Base-by-base conservation (phyloP, 2,329 filamentous ascomycete species). In the Colletotrichum simmondsii region DNA sequence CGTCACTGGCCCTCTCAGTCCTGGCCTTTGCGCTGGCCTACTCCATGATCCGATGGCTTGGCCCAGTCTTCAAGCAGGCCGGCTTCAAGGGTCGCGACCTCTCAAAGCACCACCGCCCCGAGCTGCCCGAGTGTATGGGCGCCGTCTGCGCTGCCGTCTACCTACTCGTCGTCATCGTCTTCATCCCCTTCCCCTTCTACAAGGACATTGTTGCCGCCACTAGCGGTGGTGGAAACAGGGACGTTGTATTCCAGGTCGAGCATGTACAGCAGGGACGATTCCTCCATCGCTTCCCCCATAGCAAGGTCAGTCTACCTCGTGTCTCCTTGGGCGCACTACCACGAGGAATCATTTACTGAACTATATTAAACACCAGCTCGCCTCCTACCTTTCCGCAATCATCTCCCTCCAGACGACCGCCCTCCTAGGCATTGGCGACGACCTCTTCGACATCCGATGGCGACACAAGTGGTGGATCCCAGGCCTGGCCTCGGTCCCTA, bases 401-500 rank as follows among this genome's bases (percentile, higher is more conserved):
- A 92, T 98, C 76, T 97, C 96, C 7, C 90, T 99, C 49, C 95
- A 98, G 84, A 94, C 92, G 58, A 95, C 97, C 75, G 93, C 95
- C 61, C 92, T 98, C 71, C 92, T 99, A 42, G 97, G 97, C 67
- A 92, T 99, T 73, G 94, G 95, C 76, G 97, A 99, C 83, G 97
- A 99, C 84, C 90, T 98, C 64, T 98, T 99, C 83, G 97, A 99
- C 83, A 98, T 99, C 79, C 92, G 97, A 80, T 99, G 97, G 97
- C 93, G 97, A 66, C 96, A 99, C 88, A 99, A 99, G 86, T 95
- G 98, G 84, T 94, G 98, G 86, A 98, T 99, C 77, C 97, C 97
- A 6, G 97, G 95, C 71, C 93, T 99, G 77, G 95, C 95, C 70
- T 93, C 95, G 59, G 94, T 98, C 73, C 97, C 97, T 19, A 93